A percentile compares a stretch with the other conserved stretches of the same genome.
Conservation (phyloP, 2,329 filamentous ascomycete species). For the Alternaria sp. region DNA sequence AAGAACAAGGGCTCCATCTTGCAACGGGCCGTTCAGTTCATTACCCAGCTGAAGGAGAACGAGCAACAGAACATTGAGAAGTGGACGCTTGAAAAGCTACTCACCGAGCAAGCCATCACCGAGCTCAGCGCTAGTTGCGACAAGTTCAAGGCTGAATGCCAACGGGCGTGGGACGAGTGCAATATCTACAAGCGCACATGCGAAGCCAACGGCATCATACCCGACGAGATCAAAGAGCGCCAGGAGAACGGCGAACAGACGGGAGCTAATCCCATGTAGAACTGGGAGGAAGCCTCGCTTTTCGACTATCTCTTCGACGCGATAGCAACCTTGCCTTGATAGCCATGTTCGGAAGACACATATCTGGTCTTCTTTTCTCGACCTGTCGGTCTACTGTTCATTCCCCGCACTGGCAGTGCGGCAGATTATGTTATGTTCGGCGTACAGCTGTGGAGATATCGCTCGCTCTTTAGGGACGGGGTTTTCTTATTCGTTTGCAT, state of each 20-base stretch:
- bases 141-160: conserved; percentile 81
- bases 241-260: conserved; percentile 48
- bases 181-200: conserved; percentile 73
- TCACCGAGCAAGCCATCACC: conserved; percentile 86
- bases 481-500: conserved; percentile 19
- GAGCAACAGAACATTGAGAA: conserved; percentile 94
- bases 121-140: conserved; percentile 88
- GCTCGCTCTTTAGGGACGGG: conserved; percentile 26
- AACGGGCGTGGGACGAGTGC: conserved; percentile 77
- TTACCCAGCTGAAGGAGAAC: conserved; percentile 91
- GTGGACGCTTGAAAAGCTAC: conserved; percentile 88
- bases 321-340: conserved; percentile 11
- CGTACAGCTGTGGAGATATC: conserved; percentile 29
- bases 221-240: conserved; percentile 50
- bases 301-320: not conserved
- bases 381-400: not conserved
- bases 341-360: conserved; percentile 9
- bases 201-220: conserved; percentile 48
- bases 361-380: conserved; percentile 8
- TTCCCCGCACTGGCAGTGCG: conserved; percentile 5
- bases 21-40: conserved; percentile 91
- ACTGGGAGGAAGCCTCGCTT: not conserved
- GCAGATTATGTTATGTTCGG: conserved; percentile 15
- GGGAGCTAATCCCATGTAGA: conserved; percentile 37
- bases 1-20: conserved; percentile 99